Percentiles rank a stretch among this genome's conserved stretches.
These are phyloP conservation scores for Pseudomonodictys pantanalensis DNA, from an alignment of 495 filamentous ascomycete species.

Conservation along the genomic window DNA sequence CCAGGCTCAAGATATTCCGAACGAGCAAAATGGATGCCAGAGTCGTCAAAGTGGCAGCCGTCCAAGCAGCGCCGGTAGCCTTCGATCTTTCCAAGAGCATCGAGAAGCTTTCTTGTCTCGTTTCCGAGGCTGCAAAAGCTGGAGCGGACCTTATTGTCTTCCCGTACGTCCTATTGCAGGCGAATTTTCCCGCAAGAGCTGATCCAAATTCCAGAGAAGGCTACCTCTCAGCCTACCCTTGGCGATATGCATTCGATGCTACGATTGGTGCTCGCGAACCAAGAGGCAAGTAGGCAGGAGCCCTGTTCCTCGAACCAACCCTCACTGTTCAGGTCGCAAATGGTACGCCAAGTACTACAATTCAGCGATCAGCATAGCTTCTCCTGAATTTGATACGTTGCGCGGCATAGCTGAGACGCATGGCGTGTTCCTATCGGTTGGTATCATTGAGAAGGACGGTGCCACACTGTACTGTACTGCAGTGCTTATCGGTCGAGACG, in stretches of 20 bases:
- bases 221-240: constrained; percentile 46
- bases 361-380: constrained; percentile 40
- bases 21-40: constrained; percentile 31
- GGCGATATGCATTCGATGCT: constrained; percentile 47
- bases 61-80: constrained; percentile 16
- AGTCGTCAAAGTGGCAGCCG: constrained; percentile 28
- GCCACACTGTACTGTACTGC: constrained; percentile 45
- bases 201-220: constrained; percentile 33
- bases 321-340: constrained; percentile 44
- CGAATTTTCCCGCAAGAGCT: background rate
- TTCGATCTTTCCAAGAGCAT: constrained; percentile 21
- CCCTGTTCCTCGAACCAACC: too few relatives aligned
- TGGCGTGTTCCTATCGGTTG: constrained; percentile 40
- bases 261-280: constrained; percentile 46
- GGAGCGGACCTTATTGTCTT: constrained; percentile 21
- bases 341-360: constrained; percentile 47
- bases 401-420: constrained; percentile 39
- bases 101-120: constrained; percentile 6
- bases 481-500: constrained; percentile 41
- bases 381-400: constrained; percentile 41
- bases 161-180: constrained; percentile 3
- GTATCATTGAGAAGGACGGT: constrained; percentile 47
- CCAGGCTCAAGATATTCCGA: too few relatives aligned
- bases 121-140: background rate
- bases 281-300: too few relatives aligned